phyloP scores from a whole-genome alignment of 176 grass and related monocot genomes.

The Triticum timopheevii region DNA sequence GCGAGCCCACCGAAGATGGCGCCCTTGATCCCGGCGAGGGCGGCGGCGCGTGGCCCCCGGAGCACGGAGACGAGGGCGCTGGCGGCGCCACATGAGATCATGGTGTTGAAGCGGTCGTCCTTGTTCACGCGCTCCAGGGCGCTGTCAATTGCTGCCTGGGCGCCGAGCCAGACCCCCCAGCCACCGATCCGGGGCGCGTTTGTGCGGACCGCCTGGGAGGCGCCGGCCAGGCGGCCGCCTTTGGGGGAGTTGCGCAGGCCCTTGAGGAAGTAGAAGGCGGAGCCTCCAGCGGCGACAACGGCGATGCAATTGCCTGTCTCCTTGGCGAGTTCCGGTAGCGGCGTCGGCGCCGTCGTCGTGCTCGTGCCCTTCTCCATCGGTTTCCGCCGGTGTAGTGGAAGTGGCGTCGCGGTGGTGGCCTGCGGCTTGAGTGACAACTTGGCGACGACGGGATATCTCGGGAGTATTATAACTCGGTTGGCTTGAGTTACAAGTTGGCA shows the following conservation, averaged over 20 bases:
- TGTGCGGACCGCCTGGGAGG: conserved; percentile 51
- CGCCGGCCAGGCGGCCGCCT: conserved; percentile 55
- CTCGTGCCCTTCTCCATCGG: not conserved
- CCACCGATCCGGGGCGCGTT: conserved; percentile 41
- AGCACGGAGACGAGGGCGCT: not conserved
- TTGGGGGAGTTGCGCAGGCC: conserved; percentile 54
- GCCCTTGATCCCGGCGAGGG: not conserved
- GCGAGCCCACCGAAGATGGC: not conserved
- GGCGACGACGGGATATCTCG: not conserved
- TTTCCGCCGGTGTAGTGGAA: not conserved
- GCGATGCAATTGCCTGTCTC: conserved; percentile 45
- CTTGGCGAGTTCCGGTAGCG: conserved; percentile 56
- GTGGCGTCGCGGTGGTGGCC: not conserved
- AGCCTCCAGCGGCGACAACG: no score
- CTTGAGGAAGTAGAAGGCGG: conserved; percentile 38
- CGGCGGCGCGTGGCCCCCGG: no score
- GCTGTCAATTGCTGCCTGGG: conserved; percentile 56
- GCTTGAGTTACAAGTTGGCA: not conserved
- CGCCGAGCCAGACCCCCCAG: conserved; percentile 43
- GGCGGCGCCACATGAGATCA: conserved; percentile 25
- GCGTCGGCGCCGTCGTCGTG: conserved; percentile 30
- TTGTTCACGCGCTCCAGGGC: conserved; percentile 55
- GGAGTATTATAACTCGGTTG: not conserved
- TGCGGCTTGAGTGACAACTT: not conserved
- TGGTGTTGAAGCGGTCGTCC: conserved; percentile 85